Conservation (phyloP, 345 rosid species). For the Lepidium sativum region DNA sequence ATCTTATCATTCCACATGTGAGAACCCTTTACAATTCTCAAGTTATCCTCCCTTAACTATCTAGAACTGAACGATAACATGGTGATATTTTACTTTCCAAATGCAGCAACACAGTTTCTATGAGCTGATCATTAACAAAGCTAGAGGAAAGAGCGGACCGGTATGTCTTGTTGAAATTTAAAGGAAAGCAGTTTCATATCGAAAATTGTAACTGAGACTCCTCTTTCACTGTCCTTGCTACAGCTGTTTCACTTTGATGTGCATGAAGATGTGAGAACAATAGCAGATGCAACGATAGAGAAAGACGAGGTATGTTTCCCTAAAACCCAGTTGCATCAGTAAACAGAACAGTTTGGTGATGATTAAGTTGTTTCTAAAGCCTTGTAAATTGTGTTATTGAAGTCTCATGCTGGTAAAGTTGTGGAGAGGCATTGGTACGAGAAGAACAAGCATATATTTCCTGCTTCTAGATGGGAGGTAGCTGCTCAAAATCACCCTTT, state of each 20-base stretch:
- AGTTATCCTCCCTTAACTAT: not conserved
- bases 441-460: conserved; percentile 98
- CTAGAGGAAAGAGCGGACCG: conserved; percentile 99
- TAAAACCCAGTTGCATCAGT: not conserved
- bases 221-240: not conserved
- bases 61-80: not conserved
- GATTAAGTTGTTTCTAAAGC: not conserved
- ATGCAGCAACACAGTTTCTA: conserved; percentile 98
- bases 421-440: conserved; percentile 99
- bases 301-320: conserved; percentile 71
- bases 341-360: not conserved
- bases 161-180: conserved; percentile 28
- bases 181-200: not conserved
- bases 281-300: conserved; percentile 94
- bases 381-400: not conserved
- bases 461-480: conserved; percentile 99
- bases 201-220: not conserved
- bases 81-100: conserved; percentile 7
- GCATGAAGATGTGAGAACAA: conserved; percentile 94
- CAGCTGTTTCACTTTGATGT: conserved; percentile 99
- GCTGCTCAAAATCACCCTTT: not conserved
- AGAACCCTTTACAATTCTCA: conserved; percentile 25
- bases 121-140: conserved; percentile 90
- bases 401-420: conserved; percentile 99
- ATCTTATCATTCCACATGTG: conserved; percentile 94